These are phyloP conservation scores for Delphinella strobiligena DNA, from an alignment of 2,329 filamentous ascomycete genomes.

Conservation along the genomic window DNA sequence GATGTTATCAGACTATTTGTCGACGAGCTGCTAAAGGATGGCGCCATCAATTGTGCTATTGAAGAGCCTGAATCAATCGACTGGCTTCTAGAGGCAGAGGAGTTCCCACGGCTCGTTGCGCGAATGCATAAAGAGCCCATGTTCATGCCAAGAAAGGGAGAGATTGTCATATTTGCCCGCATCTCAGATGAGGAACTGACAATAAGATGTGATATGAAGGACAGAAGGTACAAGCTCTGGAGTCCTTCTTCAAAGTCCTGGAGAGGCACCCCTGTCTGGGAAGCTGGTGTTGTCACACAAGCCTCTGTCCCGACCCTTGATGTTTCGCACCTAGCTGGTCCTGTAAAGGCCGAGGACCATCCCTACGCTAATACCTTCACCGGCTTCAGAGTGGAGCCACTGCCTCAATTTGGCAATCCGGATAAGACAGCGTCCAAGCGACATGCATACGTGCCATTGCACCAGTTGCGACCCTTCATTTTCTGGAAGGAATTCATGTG, in stretches of 20 bases:
- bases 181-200: slow-evolving; percentile 18
- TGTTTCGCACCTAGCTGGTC: too few species aligned
- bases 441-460: slow-evolving; percentile 42
- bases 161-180: slow-evolving; percentile 43
- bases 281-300: slow-evolving; percentile 45
- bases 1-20: slow-evolving; percentile 41
- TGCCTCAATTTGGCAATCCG: slow-evolving; percentile 33
- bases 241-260: slow-evolving; percentile 18
- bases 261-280: slow-evolving; percentile 36
- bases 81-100: slow-evolving; percentile 38
- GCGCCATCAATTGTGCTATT: slow-evolving; percentile 32
- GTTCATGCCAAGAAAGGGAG: slow-evolving; percentile 43
- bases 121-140: slow-evolving; percentile 32
- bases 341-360: too few species aligned
- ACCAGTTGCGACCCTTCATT: slow-evolving; percentile 42
- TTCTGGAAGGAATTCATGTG: slow-evolving; percentile 40
- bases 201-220: slow-evolving; percentile 18
- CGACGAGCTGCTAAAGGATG: slow-evolving; percentile 32
- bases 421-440: slow-evolving; percentile 42
- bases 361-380: too few species aligned
- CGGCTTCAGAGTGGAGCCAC: slow-evolving; percentile 46
- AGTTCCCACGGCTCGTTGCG: slow-evolving; percentile 21
- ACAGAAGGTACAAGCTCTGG: slow-evolving; percentile 18
- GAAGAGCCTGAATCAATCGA: slow-evolving; percentile 41
- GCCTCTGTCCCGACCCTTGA: too few species aligned